Evolutionary conservation across 2,329 filamentous ascomycete genomes (phyloP), one percentile per base, ranked within the genome.

Genomic region (Beauveria caledonica): DNA sequence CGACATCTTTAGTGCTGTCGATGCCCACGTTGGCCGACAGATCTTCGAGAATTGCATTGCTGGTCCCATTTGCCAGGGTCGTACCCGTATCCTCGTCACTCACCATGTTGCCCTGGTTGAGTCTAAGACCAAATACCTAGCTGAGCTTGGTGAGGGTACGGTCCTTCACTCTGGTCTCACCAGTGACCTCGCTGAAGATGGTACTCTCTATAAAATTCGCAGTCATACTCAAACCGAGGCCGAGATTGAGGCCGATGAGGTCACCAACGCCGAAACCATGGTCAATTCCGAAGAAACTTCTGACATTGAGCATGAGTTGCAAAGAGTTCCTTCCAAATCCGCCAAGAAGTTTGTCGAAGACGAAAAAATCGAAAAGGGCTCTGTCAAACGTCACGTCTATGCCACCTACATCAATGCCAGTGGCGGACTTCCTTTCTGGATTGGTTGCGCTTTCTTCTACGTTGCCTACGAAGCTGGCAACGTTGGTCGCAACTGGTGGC

Each of bases 1-100:
- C 70, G 90, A 95, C 68, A 89, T 93, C 45, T 92, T 95, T 71
- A 90, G 87, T 68, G 86, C 90, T 10, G 84, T 94, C 9, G 90
- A 95, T 71, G 87, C 89, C 3, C 88, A 92, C 67, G 89, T 92
- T 33, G 90, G 89, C 17, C 83, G 88, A 29, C 87, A 90, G 66
- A 86, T 93, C 53, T 91, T 89, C 65, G 88, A 92, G 64, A 81
- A 89, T 60, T 91, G 87, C 63, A 77, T 93, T 3, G 86, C 82
- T 2, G 89, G 89, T 5, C 82, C 88, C 54, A 78, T 93, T 9
- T 86, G 87, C 62, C 72, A 78, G 23, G 86, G 84, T 0, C 78
- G 90, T 60, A 94, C 90, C 1, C 78, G 89, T 33, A 89, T 94
- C 52, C 75, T 94, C 4, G 90, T 92, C 27, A 94, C 90, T 0